A percentile compares a stretch with the other conserved stretches of the same genome.
Conservation (phyloP, 2,329 filamentous ascomycete species). For the Diaporthe capsici region DNA sequence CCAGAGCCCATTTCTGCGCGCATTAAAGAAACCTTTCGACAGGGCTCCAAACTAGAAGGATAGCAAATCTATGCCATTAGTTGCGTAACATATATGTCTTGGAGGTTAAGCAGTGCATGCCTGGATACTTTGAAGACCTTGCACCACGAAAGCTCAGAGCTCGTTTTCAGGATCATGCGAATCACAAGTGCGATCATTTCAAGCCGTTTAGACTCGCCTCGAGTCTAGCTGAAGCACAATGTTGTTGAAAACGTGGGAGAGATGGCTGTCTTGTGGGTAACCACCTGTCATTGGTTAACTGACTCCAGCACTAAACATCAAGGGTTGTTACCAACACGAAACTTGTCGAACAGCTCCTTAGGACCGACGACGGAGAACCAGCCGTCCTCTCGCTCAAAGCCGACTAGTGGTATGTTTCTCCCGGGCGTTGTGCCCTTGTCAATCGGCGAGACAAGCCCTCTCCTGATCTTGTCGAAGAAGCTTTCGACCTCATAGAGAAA, state of each 20-base stretch:
- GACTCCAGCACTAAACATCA: background rate
- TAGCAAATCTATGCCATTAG: background rate
- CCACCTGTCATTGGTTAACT: background rate
- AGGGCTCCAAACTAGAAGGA: background rate
- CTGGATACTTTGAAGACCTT: background rate
- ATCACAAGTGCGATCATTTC: background rate
- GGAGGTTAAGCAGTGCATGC: too few relatives aligned
- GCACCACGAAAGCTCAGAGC: background rate
- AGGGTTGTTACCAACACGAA: background rate
- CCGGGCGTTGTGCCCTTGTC: conserved; percentile 31
- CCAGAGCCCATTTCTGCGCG: background rate
- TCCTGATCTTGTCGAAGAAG: conserved; percentile 32
- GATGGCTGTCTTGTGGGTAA: background rate
- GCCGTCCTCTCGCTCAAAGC: conserved; percentile 34
- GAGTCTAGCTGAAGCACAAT: background rate
- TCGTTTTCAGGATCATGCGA: background rate
- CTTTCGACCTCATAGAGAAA: conserved; percentile 19
- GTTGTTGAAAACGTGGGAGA: background rate
- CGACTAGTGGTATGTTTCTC: conserved; percentile 27
- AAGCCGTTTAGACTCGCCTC: background rate
- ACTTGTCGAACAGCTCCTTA: conserved; percentile 34
- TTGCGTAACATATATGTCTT: background rate
- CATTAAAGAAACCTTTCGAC: background rate
- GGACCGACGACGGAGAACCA: conserved; percentile 32
- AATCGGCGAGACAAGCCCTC: conserved; percentile 13